phyloP scores from a whole-genome alignment of 2,329 filamentous ascomycete genomes.

The Bretziella fagacearum region DNA sequence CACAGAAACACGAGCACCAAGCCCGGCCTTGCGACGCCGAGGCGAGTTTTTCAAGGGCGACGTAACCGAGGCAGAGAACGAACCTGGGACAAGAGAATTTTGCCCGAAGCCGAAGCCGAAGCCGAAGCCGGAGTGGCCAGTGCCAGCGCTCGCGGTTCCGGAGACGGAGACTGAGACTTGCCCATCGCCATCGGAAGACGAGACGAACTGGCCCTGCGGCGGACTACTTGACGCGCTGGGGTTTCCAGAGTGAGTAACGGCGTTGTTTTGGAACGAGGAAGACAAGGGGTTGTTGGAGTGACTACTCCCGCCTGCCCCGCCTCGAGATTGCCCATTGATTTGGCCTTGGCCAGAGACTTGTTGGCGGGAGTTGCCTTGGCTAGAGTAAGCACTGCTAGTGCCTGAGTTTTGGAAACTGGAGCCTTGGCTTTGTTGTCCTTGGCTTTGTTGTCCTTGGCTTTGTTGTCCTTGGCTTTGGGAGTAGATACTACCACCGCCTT shows the following conservation, averaged over 20 bases:
- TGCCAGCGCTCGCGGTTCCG: neutral
- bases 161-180: constrained; percentile 7
- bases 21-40: constrained; percentile 52
- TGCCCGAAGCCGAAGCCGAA: constrained; percentile 19
- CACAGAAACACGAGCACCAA: constrained; percentile 49
- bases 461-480: constrained; percentile 7
- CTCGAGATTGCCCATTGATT: constrained; percentile 12
- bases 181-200: constrained; percentile 9
- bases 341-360: constrained; percentile 9
- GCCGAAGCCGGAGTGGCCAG: constrained; percentile 8
- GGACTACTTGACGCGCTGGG: neutral
- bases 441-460: too few species aligned
- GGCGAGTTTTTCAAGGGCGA: constrained; percentile 66
- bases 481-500: neutral
- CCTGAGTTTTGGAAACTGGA: neutral
- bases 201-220: constrained; percentile 9
- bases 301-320: neutral
- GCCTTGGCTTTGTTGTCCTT: neutral
- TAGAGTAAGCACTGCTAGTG: neutral
- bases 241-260: constrained; percentile 7
- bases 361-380: constrained; percentile 1
- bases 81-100: neutral
- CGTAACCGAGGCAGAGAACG: constrained; percentile 10
- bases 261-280: constrained; percentile 12
- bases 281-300: constrained; percentile 4